Evolutionary conservation across 805 yeast species (phyloP).

Genomic region (Saccharomycopsis capsularis): DNA sequence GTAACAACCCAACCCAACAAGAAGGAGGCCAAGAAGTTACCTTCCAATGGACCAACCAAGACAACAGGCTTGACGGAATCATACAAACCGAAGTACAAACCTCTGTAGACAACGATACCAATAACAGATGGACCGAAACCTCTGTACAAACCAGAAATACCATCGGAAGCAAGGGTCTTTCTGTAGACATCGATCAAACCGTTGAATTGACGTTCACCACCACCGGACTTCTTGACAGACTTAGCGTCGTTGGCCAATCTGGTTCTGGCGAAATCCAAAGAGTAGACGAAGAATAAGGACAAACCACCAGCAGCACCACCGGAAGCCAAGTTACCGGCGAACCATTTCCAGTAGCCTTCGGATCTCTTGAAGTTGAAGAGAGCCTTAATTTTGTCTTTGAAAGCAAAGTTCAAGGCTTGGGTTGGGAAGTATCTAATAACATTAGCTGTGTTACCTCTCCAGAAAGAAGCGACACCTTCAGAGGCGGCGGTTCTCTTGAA

Average conservation of each 20-base stretch:
- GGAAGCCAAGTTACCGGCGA: slow-evolving; percentile 96
- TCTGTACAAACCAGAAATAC: slow-evolving; percentile 98
- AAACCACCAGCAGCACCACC: slow-evolving; percentile 99
- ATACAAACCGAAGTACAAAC: slow-evolving; percentile 96
- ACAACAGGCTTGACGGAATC: slow-evolving; percentile 95
- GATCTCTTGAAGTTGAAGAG: slow-evolving; percentile 97
- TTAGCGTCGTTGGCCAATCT: slow-evolving; percentile 98
- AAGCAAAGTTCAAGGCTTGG: slow-evolving; percentile 97
- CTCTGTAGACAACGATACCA: slow-evolving; percentile 98
- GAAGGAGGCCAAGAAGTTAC: slow-evolving; percentile 93
- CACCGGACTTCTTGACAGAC: slow-evolving; percentile 60
- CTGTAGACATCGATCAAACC: slow-evolving; percentile 95
- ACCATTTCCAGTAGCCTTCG: slow-evolving; percentile 88
- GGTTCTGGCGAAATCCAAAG: slow-evolving; percentile 97
- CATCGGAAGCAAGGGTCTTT: slow-evolving; percentile 92
- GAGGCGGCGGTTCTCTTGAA: slow-evolving; percentile 90
- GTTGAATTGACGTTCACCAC: slow-evolving; percentile 94
- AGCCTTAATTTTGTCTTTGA: slow-evolving; percentile 94
- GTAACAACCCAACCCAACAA: slow-evolving; percentile 96
- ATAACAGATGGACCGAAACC: slow-evolving; percentile 98
- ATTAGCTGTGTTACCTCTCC: slow-evolving; percentile 99
- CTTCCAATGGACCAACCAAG: slow-evolving; percentile 89
- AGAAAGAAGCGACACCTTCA: slow-evolving; percentile 89
- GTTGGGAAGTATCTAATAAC: slow-evolving; percentile 99
- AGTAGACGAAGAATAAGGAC: slow-evolving; percentile 87